These are phyloP conservation scores for Tarenaya hassleriana DNA, from an alignment of 345 rosid genomes.

Conservation along the genomic window DNA sequence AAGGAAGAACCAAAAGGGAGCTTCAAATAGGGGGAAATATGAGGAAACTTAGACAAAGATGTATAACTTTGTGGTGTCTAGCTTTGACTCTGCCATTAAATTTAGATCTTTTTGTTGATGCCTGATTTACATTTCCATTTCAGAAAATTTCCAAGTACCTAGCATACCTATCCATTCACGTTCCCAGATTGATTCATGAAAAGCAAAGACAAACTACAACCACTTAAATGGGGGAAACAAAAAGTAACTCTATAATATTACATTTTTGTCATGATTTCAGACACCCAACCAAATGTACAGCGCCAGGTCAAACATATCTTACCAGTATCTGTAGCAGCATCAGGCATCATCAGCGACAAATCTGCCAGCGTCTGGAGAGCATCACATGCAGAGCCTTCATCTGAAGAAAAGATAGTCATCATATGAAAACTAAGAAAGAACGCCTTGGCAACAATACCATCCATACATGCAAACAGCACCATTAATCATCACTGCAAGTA, in stretches of 20 bases:
- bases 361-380: slow-evolving; percentile 76
- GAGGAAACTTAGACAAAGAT: background rate
- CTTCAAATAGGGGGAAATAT: background rate
- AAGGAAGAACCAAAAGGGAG: too few relatives aligned
- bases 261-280: too few relatives aligned
- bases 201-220: background rate
- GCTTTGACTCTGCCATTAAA: background rate
- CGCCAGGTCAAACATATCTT: slow-evolving; percentile 24
- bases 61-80: too few relatives aligned
- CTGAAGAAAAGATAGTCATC: slow-evolving; percentile 29
- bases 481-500: slow-evolving; percentile 9
- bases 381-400: slow-evolving; percentile 57
- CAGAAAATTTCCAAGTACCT: too few relatives aligned
- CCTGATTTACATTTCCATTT: too few relatives aligned
- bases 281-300: background rate
- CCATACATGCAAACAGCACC: slow-evolving; percentile 6
- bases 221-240: too few relatives aligned
- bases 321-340: slow-evolving; percentile 59
- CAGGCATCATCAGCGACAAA: slow-evolving; percentile 70
- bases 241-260: too few relatives aligned
- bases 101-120: background rate
- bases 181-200: background rate
- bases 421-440: slow-evolving; percentile 4
- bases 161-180: background rate
- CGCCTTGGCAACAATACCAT: slow-evolving; percentile 11